Percentiles rank a stretch among this genome's conserved stretches.
Conservation (phyloP, 176 grass and related monocot species). For the Bothriochloa decipiens region DNA sequence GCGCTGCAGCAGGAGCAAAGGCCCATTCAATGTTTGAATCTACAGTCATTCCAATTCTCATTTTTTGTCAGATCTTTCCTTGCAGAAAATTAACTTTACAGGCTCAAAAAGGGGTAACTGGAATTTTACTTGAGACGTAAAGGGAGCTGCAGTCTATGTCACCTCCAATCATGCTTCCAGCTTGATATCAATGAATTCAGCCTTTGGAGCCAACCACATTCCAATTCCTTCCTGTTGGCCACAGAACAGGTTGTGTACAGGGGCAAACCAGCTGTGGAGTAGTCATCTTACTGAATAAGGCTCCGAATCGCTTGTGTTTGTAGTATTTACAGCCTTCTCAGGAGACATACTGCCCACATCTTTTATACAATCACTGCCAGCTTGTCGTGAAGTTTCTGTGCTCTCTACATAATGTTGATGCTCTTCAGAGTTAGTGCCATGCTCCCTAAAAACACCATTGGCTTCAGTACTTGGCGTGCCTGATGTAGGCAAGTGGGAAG, state of each 20-base stretch:
- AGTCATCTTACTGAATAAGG: conserved; percentile 88
- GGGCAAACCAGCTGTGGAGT: conserved; percentile 13
- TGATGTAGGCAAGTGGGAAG: conserved; percentile 31
- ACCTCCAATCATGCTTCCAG: conserved; percentile 39
- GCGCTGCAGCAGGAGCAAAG: conserved; percentile 32
- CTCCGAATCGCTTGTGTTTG: conserved; percentile 57
- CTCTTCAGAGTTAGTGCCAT: conserved; percentile 33
- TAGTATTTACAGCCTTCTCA: conserved; percentile 63
- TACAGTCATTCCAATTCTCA: conserved; percentile 39
- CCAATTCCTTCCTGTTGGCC: conserved; percentile 20
- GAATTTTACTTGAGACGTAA: conserved; percentile 54
- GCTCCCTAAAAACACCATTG: conserved; percentile 57
- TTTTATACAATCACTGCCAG: conserved; percentile 50
- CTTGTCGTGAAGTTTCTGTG: conserved; percentile 46
- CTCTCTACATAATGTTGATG: conserved; percentile 46
- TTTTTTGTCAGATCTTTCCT: conserved; percentile 54
- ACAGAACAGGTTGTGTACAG: conserved; percentile 20
- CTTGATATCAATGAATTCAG: conserved; percentile 29
- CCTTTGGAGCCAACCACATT: conserved; percentile 22
- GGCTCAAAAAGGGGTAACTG: conserved; percentile 51
- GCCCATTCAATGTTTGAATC: conserved; percentile 42
- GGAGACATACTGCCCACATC: conserved; percentile 50
- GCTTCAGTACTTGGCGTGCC: conserved; percentile 33
- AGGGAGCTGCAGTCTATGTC: conserved; percentile 47
- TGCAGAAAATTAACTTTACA: conserved; percentile 79